Conservation (phyloP, 345 rosid species). For the sweet orange (Citrus sinensis) region DVS_A1.0 CM039169.1:23112501-23113000, state of each 20-base stretch:
- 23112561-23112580: not conserved
- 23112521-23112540: slow-evolving; percentile 72
- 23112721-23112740: not conserved
- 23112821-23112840: not conserved
- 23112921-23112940: not conserved
- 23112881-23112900: not conserved
- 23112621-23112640: not conserved
- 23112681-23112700: not conserved
- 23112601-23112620: not conserved
- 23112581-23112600: not conserved
- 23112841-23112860: not conserved
- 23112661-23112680: not conserved
- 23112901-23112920: not conserved
- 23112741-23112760: not conserved
- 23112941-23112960: not conserved
- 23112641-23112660: not conserved
- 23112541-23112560: slow-evolving; percentile 20
- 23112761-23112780: not conserved
- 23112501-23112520: slow-evolving; percentile 71
- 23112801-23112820: not conserved
- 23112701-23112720: not conserved
- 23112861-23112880: not conserved
- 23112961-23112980: not conserved
- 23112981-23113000: not conserved
- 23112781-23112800: not conserved